Evolutionary conservation across 2,329 filamentous ascomycete species (phyloP).

Genomic region (Pseudogymnoascus sp.): DNA sequence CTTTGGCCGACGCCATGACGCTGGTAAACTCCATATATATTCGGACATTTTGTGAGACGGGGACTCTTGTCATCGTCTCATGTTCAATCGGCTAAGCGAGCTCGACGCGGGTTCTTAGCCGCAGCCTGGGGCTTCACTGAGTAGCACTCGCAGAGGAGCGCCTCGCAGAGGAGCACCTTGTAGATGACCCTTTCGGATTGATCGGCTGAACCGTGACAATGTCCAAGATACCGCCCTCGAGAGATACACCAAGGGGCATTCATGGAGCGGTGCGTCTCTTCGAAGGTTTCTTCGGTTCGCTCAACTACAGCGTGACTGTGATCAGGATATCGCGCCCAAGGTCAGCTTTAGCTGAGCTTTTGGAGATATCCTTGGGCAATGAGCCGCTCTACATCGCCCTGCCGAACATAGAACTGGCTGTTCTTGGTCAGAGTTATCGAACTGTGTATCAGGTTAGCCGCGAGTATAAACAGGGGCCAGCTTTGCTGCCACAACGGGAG

Average conservation of each 20-base stretch:
- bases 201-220: background rate
- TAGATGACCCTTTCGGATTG: background rate
- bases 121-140: background rate
- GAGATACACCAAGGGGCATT: background rate
- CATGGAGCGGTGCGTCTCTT: background rate
- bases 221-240: background rate
- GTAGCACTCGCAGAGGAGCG: background rate
- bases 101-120: background rate
- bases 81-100: background rate
- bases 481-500: background rate
- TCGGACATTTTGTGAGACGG: background rate
- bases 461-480: constrained; percentile 10
- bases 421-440: constrained; percentile 96
- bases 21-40: background rate
- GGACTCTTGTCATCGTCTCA: background rate
- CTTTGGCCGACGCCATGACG: background rate
- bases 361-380: constrained; percentile 94
- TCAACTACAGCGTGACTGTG: background rate
- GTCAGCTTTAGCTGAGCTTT: constrained; percentile 60
- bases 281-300: background rate
- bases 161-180: background rate
- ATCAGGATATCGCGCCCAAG: background rate
- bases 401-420: constrained; percentile 93
- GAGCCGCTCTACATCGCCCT: constrained; percentile 88
- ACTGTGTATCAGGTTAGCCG: constrained; percentile 36